Percentiles rank a stretch among this genome's conserved stretches.
Conservation (phyloP, 2,329 filamentous ascomycete genomes). For the Cadophora luteo-olivacea region DNA sequence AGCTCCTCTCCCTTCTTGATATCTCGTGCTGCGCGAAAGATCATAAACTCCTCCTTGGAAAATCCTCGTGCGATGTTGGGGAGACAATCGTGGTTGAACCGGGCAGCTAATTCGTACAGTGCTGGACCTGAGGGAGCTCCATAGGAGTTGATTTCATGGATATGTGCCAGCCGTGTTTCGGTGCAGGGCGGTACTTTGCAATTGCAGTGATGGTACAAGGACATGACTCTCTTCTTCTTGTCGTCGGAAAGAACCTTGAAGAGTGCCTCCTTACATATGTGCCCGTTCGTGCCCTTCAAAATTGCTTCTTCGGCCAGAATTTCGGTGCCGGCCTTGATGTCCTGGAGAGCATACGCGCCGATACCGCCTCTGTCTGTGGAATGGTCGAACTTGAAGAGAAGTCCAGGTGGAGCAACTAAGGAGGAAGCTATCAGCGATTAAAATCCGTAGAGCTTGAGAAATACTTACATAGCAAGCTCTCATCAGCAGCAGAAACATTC, state of each 20-base stretch:
- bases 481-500: neutral
- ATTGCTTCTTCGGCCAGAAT: conserved; percentile 20
- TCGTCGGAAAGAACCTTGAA: neutral
- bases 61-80: conserved; percentile 15
- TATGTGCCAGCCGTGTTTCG: neutral
- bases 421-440: neutral
- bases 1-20: conserved; percentile 21
- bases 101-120: conserved; percentile 10
- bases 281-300: neutral
- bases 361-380: neutral
- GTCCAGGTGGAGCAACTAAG: neutral
- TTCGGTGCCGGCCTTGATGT: conserved; percentile 14
- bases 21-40: conserved; percentile 10
- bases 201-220: conserved; percentile 11
- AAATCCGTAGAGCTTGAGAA: no score
- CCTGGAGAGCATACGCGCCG: conserved; percentile 11
- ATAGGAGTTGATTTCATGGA: conserved; percentile 12
- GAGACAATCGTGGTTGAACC: conserved; percentile 23
- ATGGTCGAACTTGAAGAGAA: conserved; percentile 10
- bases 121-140: neutral
- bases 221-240: conserved; percentile 6
- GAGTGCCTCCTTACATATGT: conserved; percentile 1
- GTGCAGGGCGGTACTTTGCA: neutral
- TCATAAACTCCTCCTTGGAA: neutral
- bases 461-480: neutral